Base-by-base conservation (phyloP, 2,329 filamentous ascomycete species). In the Cryphonectria parasitica region DNA sequence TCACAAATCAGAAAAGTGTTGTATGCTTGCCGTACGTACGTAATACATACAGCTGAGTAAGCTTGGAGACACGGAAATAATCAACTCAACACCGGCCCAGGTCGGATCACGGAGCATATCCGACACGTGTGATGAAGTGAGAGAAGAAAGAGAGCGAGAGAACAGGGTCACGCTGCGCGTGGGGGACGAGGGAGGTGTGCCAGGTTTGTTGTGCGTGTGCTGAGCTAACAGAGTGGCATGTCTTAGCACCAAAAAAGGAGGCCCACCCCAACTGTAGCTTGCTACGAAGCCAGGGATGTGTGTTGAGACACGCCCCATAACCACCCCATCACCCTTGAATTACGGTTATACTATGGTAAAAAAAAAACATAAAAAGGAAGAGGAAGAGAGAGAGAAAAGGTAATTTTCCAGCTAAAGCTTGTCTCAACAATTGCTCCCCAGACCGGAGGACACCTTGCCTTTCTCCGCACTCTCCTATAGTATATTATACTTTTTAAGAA, bases 301-400 rank as follows among this genome's bases (percentile, higher is more conserved):
- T 49, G 54, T 31, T 58, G 58, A 61, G 58, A 61, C 58, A 31
- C 58, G 58, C 58, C 58, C 58, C 58, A 39, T 61, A 60, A 60
- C 28, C 1, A 19, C 31, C 15, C 58, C 34, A 31, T 58, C 54
- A 61, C 58, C 58, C 58, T 31, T 61, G 58, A 61, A 61, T 61
- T 39, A 39, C 54, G 25, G 25, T 31, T 31, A 58, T 58, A 58
- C 54, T 28, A 28, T 56, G 25, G 52, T n/a, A 58, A 15, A 19
- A 31, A 58, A 25, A 25, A 3, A 28, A 28, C 4, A n/a, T n/a
- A 58, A 15, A 19, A 31, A 34, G 11, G 22, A n/a, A 39, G 11
- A 39, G 11, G 36, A 39, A 0, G 10, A 39, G 8, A 39, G 10
- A 39, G 11, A 39, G 36, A 11, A 45, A 22, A 11, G 7, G 19